Evolutionary conservation across 2,329 filamentous ascomycete species (phyloP).

Genomic region (Coniochaeta sp.): DNA sequence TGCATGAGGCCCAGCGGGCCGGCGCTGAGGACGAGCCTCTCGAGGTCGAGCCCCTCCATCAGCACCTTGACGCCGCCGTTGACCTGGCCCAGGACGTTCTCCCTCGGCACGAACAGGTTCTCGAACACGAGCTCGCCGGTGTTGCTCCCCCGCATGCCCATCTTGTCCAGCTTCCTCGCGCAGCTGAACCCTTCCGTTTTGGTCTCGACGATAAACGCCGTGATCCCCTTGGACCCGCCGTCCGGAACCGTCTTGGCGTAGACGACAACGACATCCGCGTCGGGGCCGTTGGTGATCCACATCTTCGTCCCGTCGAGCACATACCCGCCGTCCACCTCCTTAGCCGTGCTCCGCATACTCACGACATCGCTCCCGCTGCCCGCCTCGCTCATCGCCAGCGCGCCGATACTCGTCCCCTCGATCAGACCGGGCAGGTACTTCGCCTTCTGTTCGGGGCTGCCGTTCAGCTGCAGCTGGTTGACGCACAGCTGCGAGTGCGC

Average conservation of each 20-base stretch:
- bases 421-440: conserved; percentile 76
- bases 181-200: conserved; percentile 70
- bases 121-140: conserved; percentile 93
- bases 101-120: conserved; percentile 77
- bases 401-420: conserved; percentile 73
- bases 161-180: conserved; percentile 88
- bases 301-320: conserved; percentile 88
- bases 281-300: conserved; percentile 99
- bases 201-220: conserved; percentile 82
- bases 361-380: conserved; percentile 90
- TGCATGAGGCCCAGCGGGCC: conserved; percentile 95
- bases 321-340: conserved; percentile 76
- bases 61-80: conserved; percentile 83
- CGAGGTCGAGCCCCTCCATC: conserved; percentile 94
- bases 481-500: conserved; percentile 95
- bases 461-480: conserved; percentile 93
- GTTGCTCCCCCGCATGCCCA: conserved; percentile 96
- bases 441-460: conserved; percentile 68
- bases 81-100: conserved; percentile 72
- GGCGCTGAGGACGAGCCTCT: conserved; percentile 83
- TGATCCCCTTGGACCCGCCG: conserved; percentile 81
- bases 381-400: conserved; percentile 91
- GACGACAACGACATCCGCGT: conserved; percentile 89
- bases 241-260: conserved; percentile 90
- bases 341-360: conserved; percentile 84